Conservation (phyloP, 169 alveolate species). For the Plasmodium chabaudi region DNA sequence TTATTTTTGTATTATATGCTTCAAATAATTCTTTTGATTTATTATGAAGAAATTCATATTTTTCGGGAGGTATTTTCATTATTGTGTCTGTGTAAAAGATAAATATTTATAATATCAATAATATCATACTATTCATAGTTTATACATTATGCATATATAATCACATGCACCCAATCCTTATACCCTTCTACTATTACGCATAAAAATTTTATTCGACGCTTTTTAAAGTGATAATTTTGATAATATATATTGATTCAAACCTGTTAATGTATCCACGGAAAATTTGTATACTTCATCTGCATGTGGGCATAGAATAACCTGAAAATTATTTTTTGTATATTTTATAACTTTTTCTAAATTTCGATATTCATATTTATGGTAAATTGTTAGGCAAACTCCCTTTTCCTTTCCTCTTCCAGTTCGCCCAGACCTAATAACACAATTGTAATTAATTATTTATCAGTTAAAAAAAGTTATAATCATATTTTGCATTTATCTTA, state of each 20-base stretch:
- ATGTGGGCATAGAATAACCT: constrained; percentile 62
- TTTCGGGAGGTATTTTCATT: constrained; percentile 58
- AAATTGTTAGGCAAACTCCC: constrained; percentile 69
- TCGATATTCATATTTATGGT: constrained; percentile 67
- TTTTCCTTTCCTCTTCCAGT: constrained; percentile 68
- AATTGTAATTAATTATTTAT: not conserved
- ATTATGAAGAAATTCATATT: constrained; percentile 65
- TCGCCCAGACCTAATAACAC: constrained; percentile 53
- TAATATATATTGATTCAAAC: constrained; percentile 4
- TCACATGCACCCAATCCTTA: too few relatives aligned
- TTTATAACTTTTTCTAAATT: constrained; percentile 58
- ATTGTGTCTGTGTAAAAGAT: constrained; percentile 22
- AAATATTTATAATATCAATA: not conserved
- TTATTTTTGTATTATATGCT: constrained; percentile 48
- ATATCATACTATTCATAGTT: not conserved
- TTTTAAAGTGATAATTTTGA: not conserved
- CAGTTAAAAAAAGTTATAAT: not conserved
- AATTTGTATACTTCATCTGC: constrained; percentile 62
- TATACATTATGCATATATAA: not conserved
- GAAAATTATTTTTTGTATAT: constrained; percentile 58
- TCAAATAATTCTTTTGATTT: constrained; percentile 50
- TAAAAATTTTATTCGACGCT: not conserved
- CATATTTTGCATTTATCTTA: too few relatives aligned
- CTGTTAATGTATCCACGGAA: constrained; percentile 59
- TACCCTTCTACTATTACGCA: too few relatives aligned